Evolutionary conservation across 345 rosid genomes (phyloP), one percentile per base, ranked within the genome.

Genomic region (Limnanthes douglasii): DNA sequence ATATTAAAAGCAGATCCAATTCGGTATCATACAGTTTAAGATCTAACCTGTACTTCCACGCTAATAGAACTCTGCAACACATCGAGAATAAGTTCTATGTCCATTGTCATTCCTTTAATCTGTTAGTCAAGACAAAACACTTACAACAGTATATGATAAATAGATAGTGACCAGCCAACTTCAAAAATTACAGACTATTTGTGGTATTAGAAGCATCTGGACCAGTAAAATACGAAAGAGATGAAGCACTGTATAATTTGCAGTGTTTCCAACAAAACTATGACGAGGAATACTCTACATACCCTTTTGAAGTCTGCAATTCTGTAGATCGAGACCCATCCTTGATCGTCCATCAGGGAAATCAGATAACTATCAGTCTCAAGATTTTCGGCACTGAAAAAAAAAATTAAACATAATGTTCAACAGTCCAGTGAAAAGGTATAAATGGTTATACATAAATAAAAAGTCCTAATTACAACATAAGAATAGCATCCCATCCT

Each of bases 261-360:
- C n/a, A n/a, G n/a, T n/a, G n/a, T n/a, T n/a, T n/a, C n/a, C n/a
- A n/a, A n/a, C n/a, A n/a, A n/a, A n/a, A n/a, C n/a, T n/a, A n/a
- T n/a, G n/a, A n/a, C n/a, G n/a, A n/a, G n/a, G n/a, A n/a, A n/a
- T n/a, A n/a, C n/a, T n/a, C n/a, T n/a, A 28, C 51, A 38, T 70
- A 90, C 99, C 86, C 96, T 73, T 48, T 81, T 84, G 44, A 92
- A 92, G 52, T 69, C 78, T 0, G 96, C 93, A 55, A 92, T 61
- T n/a, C 23, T 45, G 20, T 72, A 53, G 14, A 67, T 58, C 11
- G 82, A 68, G 64, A 78, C 99, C 94, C 94, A 78, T 45, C 99
- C 99, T 47, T 78, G 68, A 45, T 68, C 63, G 61, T 92, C 99
- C 99, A 92, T 81, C 67, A 75, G 62, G 46, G 85, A 65, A 26